A percentile compares a stretch with the other conserved stretches of the same genome.
Conservation (phyloP, 2,329 filamentous ascomycete genomes). For the Ophiostoma himal-ulmi region DNA sequence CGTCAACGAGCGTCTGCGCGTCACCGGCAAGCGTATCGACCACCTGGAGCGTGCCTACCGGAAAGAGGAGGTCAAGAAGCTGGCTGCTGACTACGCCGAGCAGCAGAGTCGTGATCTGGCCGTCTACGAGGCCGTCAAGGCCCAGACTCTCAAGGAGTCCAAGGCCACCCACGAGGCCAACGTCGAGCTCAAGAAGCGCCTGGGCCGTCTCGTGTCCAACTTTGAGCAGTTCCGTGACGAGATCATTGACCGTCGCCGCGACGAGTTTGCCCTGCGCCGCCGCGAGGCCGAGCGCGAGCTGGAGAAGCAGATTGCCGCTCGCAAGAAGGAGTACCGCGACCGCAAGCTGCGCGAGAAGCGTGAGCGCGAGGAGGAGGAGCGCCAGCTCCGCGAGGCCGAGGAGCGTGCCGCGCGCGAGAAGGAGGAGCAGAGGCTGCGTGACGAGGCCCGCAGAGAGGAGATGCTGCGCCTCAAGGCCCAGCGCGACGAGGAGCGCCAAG, state of each 20-base stretch:
- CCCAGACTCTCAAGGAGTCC: constrained; percentile 70
- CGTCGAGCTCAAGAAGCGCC: constrained; percentile 87
- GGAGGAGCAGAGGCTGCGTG: constrained; percentile 72
- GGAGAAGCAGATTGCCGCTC: constrained; percentile 80
- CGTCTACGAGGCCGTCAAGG: constrained; percentile 73
- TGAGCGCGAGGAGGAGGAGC: constrained; percentile 79
- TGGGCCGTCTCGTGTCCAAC: constrained; percentile 72
- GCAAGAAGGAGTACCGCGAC: constrained; percentile 84
- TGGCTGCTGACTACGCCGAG: constrained; percentile 74
- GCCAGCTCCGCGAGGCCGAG: constrained; percentile 72
- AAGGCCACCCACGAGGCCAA: constrained; percentile 87
- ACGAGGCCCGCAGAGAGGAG: constrained; percentile 72
- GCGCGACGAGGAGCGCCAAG: constrained; percentile 62
- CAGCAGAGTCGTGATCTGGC: constrained; percentile 74
- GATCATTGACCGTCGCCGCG: constrained; percentile 79
- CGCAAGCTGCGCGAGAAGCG: constrained; percentile 74
- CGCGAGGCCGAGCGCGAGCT: constrained; percentile 88
- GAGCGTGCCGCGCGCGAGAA: constrained; percentile 76
- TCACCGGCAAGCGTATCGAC: constrained; percentile 92
- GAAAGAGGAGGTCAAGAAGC: constrained; percentile 90
- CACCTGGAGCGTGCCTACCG: constrained; percentile 95
- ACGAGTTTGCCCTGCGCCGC: constrained; percentile 92
- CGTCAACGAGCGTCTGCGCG: constrained; percentile 80
- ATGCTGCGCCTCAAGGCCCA: constrained; percentile 62
- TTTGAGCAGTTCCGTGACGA: constrained; percentile 81